Evolutionary conservation across 2,329 filamentous ascomycete genomes (phyloP), one percentile per base, ranked within the genome.

Genomic region (Pseudocercospora crystallina): DNA sequence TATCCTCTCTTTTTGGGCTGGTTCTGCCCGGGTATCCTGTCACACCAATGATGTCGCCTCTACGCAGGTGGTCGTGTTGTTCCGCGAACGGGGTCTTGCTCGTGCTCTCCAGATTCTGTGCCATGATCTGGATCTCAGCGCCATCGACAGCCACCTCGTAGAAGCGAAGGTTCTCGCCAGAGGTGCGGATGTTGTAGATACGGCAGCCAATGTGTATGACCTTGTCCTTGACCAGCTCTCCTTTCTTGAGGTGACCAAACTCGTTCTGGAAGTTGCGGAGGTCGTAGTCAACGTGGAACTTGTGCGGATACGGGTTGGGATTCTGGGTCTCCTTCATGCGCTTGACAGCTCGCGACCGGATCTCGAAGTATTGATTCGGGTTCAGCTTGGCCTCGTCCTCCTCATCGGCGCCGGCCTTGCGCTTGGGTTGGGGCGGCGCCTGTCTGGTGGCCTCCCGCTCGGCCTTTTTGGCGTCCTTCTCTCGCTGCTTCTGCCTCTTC

Each of bases 301-400:
- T 87, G 85, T 99, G 92, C 7, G 94, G 94, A 74, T 96, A 96
- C 5, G 89, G 89, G 67, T 92, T 87, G 35, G 88, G 87, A 53
- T 84, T 76, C 76, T 87, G 84, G 67, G 82, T 83, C 67, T 85
- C 77, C 65, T 86, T 82, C 58, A 92, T 80, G 65, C 86, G 86
- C 72, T 87, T 86, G 76, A 96, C 84, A 61, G 81, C 81, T 62
- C 89, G 83, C 66, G 87, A 95, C 57, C 94, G 88, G 69, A 97
- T 95, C 76, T 99, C 94, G 70, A 96, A 96, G 79, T 97, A 99
- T 85, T 89, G 85, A 69, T 89, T 89, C 38, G 85, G 85, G 61
- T 83, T 88, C 65, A 89, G 69, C 69, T 96, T 87, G 15, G 76
- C 76, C 66, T 90, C 87, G 55, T 87, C 83, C 32, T 85, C 77